A percentile compares a stretch with the other conserved stretches of the same genome.
Conservation (phyloP, 202 grass and related monocot genomes). For the Carex arenaria region DNA sequence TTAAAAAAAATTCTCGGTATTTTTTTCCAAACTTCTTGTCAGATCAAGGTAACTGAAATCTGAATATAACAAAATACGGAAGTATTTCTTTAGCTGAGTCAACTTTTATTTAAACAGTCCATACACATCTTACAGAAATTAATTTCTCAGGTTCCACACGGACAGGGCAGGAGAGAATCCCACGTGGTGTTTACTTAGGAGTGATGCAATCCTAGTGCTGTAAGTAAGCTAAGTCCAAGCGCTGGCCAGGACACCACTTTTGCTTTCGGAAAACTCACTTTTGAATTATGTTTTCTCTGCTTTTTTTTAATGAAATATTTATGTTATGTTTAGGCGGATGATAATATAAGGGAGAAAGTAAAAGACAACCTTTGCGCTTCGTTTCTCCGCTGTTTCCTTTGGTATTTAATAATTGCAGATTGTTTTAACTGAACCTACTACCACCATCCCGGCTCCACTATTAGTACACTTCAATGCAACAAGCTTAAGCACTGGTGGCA, state of each 20-base stretch:
- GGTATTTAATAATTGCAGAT: neutral
- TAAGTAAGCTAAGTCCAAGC: conserved; percentile 3
- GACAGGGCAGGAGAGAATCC: neutral
- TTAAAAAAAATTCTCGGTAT: too few relatives aligned
- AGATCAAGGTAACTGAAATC: neutral
- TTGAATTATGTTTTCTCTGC: neutral
- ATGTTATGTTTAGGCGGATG: neutral
- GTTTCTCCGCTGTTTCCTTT: too few relatives aligned
- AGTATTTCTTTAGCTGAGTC: neutral
- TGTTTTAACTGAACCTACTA: conserved; percentile 15
- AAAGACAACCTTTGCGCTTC: neutral
- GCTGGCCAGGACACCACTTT: neutral
- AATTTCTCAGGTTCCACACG: neutral
- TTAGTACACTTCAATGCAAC: neutral
- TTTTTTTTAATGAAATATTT: neutral
- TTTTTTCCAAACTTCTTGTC: neutral
- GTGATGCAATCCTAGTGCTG: neutral
- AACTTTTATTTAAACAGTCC: neutral
- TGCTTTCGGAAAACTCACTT: neutral
- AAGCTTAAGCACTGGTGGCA: too few relatives aligned
- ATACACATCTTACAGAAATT: neutral
- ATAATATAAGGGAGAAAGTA: conserved; percentile 2
- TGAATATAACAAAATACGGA: neutral
- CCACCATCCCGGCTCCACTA: conserved; percentile 5
- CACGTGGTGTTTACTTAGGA: neutral